These are phyloP conservation scores for Hyparrhenia diplandra DNA, from an alignment of 176 grass and related monocot species.

Conservation along the genomic window DNA sequence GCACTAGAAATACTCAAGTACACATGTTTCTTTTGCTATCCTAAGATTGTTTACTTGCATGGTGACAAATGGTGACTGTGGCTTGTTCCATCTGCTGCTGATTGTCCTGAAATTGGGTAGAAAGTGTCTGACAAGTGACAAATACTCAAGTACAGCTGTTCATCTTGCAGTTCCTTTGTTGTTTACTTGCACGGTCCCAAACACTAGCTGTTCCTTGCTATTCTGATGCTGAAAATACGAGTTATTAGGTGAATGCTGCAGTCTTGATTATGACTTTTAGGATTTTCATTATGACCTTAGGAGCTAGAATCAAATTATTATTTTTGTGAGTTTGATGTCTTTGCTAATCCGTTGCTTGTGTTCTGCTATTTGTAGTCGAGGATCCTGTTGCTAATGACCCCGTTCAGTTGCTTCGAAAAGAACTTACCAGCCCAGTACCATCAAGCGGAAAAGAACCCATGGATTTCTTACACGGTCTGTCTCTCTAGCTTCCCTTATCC, in stretches of 20 bases:
- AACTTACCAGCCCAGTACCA: conserved; percentile 86
- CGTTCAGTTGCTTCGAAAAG: conserved; percentile 63
- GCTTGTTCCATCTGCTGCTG: not conserved
- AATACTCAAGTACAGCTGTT: not conserved
- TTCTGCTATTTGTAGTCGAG: conserved; percentile 41
- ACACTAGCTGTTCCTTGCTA: not conserved
- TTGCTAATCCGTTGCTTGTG: not conserved
- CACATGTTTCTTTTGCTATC: not conserved
- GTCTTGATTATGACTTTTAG: not conserved
- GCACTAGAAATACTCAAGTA: conserved; percentile 2
- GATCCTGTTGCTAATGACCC: conserved; percentile 63
- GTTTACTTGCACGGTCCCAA: conserved; percentile 3
- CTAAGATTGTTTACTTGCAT: not conserved
- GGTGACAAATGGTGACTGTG: not conserved
- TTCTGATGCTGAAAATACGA: not conserved
- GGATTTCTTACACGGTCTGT: conserved; percentile 72
- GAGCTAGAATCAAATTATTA: not conserved
- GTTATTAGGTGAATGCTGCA: conserved; percentile 1
- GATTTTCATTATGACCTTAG: not conserved
- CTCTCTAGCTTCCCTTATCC: not conserved
- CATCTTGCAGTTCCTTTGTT: not conserved
- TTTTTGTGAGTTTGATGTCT: not conserved
- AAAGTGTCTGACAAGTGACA: not conserved
- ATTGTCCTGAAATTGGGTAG: not conserved
- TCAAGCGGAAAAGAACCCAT: conserved; percentile 86